Base-by-base conservation (phyloP, 2,329 filamentous ascomycete genomes). In the Xylariaceae sp. region DNA sequence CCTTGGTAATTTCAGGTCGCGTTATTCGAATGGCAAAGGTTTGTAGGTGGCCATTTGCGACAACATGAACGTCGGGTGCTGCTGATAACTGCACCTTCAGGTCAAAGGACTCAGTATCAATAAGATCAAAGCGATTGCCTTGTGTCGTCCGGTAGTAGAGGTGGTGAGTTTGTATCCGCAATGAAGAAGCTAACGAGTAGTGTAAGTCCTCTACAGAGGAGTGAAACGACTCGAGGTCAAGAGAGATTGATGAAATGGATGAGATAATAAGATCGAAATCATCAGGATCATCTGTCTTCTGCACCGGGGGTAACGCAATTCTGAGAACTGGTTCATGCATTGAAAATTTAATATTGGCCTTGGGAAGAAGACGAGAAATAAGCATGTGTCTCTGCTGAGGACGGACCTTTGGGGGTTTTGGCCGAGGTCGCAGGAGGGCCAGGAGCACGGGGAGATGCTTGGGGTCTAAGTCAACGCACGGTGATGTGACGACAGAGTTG, bases 221-320 rank as follows among this genome's bases (percentile, higher is more conserved):
- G 71, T 99, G 94, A n/a, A 91, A 96, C 0, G 94, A 96, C 67
- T 99, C 94, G 45, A 95, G 80, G 65, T 99, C 94, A 19, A 97
- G 74, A 0, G 92, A 95, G 36, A 97, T 84, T 0, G 92, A 96
- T 0, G 95, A 97, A 10, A 96, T 89, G 2, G 91, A 94, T 1
- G 90, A 96, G 45, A 99, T 96, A 42, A 99, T 87, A 29, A 99
- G 79, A 67, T 99, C 94, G 62, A 94, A 97, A 61, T 97, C 92
- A 56, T 91, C 89, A 0, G 84, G 79, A 22, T 85, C 81, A 39
- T 78, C 74, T 2, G 74, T 75, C 51, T 80, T 78, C 56, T 87
- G 82, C 58, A 94, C 83, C 0, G 92, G 86, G 5, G 92, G 92
- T 4, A 99, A 76, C 7, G 92, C 85, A 59, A 99, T 92, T 62